phyloP scores from a whole-genome alignment of 192 early-diverging fungal genomes.

The Coemansia umbellata region DNA sequence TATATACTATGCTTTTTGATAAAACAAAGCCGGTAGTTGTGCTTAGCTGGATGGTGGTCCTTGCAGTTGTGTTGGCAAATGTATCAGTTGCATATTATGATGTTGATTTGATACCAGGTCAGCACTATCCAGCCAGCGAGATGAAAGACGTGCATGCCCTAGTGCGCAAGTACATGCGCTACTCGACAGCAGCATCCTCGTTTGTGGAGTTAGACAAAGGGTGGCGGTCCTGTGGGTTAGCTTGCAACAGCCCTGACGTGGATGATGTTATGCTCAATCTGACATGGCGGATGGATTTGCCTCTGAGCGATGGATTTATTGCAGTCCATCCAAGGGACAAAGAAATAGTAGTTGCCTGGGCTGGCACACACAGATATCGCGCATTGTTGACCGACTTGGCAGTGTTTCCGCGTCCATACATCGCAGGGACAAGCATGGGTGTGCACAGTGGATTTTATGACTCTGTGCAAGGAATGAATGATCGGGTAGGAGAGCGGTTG shows the following conservation, averaged over 20 bases:
- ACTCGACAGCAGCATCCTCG: constrained; percentile 41
- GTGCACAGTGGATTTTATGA: constrained; percentile 42
- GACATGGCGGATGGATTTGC: constrained; percentile 37
- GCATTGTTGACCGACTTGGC: constrained; percentile 37
- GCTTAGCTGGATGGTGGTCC: too few relatives aligned
- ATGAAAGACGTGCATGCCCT: constrained; percentile 16
- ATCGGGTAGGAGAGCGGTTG: constrained; percentile 3
- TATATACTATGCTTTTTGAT: too few relatives aligned
- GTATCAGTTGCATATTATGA: constrained; percentile 16
- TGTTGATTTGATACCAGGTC: constrained; percentile 22
- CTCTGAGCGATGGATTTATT: constrained; percentile 40
- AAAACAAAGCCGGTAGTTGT: too few relatives aligned
- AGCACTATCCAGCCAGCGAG: constrained; percentile 23
- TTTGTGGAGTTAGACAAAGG: constrained; percentile 36
- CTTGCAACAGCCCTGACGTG: constrained; percentile 41
- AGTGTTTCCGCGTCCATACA: constrained; percentile 29
- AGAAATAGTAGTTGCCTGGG: constrained; percentile 43
- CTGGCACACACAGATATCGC: constrained; percentile 44
- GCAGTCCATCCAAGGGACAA: constrained; percentile 20
- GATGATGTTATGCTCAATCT: constrained; percentile 32
- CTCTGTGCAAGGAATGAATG: constrained; percentile 14
- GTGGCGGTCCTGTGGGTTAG: constrained; percentile 36
- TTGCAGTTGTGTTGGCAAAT: background rate
- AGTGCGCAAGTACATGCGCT: constrained; percentile 48
- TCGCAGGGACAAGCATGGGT: constrained; percentile 14